Evolutionary conservation across 257 asterid species (phyloP).

Genomic region (Solanum clarkiae): DNA sequence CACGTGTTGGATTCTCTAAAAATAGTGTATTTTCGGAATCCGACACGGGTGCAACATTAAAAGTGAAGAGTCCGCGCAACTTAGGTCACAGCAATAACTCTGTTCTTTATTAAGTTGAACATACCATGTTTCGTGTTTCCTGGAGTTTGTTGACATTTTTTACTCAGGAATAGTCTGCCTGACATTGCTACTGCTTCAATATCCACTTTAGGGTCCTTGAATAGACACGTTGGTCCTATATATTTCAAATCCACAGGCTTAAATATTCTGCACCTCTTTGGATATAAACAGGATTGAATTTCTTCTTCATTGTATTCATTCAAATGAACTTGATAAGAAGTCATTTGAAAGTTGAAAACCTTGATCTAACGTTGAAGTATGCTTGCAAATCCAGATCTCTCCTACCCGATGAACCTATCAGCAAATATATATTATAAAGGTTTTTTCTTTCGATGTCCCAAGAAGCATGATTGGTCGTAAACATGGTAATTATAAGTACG

Average conservation of each 20-base stretch:
- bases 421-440: not conserved
- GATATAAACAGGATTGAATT: not conserved
- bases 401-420: not conserved
- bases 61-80: too few species aligned
- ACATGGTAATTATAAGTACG: not conserved
- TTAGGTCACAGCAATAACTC: not conserved
- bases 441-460: not conserved
- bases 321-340: not conserved
- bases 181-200: not conserved
- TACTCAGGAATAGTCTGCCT: not conserved
- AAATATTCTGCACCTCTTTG: not conserved
- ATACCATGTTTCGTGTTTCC: not conserved
- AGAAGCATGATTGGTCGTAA: not conserved
- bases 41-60: too few species aligned
- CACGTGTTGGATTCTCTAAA: too few species aligned
- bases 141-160: not conserved
- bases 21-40: too few species aligned
- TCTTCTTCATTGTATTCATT: not conserved
- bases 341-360: not conserved
- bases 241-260: not conserved
- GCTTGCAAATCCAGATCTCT: not conserved
- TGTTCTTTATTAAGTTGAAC: not conserved
- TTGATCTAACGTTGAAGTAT: not conserved
- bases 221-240: not conserved
- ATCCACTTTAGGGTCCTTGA: not conserved